Evolutionary conservation across 345 rosid genomes (phyloP).

Genomic region (Garcia nutans): DNA sequence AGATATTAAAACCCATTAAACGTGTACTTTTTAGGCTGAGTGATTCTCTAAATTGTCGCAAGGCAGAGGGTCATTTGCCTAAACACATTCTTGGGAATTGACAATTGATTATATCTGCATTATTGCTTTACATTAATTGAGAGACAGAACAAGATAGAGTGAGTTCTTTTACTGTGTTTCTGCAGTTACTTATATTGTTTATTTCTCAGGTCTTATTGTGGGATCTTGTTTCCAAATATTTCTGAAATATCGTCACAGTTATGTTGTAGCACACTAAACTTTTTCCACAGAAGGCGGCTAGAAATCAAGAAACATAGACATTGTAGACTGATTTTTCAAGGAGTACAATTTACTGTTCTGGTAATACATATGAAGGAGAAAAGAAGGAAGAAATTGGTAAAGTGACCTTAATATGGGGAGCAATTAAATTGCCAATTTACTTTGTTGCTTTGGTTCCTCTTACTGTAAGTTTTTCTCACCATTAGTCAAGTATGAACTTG

Average conservation of each 20-base stretch:
- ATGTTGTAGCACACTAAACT: slow-evolving; percentile 2
- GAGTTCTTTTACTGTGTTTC: background rate
- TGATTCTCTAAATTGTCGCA: no score
- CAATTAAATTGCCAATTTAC: slow-evolving; percentile 78
- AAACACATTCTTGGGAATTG: background rate
- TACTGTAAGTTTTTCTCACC: slow-evolving; percentile 44
- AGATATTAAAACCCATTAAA: background rate
- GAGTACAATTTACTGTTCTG: slow-evolving; percentile 16
- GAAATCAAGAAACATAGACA: slow-evolving; percentile 6
- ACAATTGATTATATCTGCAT: background rate
- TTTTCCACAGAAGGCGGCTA: slow-evolving; percentile 6
- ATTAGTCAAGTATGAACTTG: background rate
- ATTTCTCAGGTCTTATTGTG: slow-evolving; percentile 31
- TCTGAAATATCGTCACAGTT: slow-evolving; percentile 17
- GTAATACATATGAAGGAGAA: slow-evolving; percentile 18
- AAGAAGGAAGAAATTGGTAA: slow-evolving; percentile 47
- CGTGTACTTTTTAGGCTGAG: no score
- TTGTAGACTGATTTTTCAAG: slow-evolving; percentile 14
- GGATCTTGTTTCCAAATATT: slow-evolving; percentile 12
- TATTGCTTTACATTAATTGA: no score
- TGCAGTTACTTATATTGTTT: background rate
- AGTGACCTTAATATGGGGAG: slow-evolving; percentile 81
- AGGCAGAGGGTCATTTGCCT: no score
- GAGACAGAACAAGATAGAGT: no score
- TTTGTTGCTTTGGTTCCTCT: slow-evolving; percentile 87